A percentile compares a stretch with the other conserved stretches of the same genome.
Conservation (phyloP, 2,329 filamentous ascomycete genomes). For the Bisporella sp. region DNA sequence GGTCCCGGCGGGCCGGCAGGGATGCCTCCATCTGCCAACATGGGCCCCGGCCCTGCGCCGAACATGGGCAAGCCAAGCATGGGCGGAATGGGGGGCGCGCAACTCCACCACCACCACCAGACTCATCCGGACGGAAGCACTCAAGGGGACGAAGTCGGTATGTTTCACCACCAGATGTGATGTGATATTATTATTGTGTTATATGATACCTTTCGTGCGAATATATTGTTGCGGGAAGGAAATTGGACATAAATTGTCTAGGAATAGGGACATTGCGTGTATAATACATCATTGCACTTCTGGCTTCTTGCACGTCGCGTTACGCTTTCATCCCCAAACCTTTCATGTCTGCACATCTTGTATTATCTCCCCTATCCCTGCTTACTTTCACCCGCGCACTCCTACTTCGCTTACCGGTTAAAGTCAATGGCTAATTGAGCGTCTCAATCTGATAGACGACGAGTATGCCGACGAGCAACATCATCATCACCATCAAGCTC, state of each 20-base stretch:
- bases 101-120: slow-evolving; percentile 66
- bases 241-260: slow-evolving; percentile 12
- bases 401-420: slow-evolving; percentile 20
- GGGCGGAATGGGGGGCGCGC: slow-evolving; percentile 56
- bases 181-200: slow-evolving; percentile 27
- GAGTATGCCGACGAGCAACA: slow-evolving; percentile 57
- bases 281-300: slow-evolving; percentile 29
- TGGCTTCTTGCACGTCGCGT: slow-evolving; percentile 20
- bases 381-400: slow-evolving; percentile 4
- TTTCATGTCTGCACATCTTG: slow-evolving; percentile 21
- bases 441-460: slow-evolving; percentile 44
- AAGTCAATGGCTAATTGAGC: slow-evolving; percentile 27
- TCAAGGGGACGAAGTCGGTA: slow-evolving; percentile 83
- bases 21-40: slow-evolving; percentile 55
- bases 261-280: slow-evolving; percentile 25
- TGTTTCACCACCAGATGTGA: slow-evolving; percentile 81
- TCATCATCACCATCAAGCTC: slow-evolving; percentile 59
- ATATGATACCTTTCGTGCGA: slow-evolving; percentile 25
- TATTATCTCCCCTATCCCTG: slow-evolving; percentile 10
- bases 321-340: slow-evolving; percentile 18
- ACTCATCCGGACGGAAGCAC: slow-evolving; percentile 60
- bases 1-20: slow-evolving; percentile 59
- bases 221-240: slow-evolving; percentile 18
- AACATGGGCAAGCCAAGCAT: slow-evolving; percentile 61
- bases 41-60: slow-evolving; percentile 46